Conservation (phyloP, 2,329 filamentous ascomycete species). For the Gliomastix tumulicola region DNA sequence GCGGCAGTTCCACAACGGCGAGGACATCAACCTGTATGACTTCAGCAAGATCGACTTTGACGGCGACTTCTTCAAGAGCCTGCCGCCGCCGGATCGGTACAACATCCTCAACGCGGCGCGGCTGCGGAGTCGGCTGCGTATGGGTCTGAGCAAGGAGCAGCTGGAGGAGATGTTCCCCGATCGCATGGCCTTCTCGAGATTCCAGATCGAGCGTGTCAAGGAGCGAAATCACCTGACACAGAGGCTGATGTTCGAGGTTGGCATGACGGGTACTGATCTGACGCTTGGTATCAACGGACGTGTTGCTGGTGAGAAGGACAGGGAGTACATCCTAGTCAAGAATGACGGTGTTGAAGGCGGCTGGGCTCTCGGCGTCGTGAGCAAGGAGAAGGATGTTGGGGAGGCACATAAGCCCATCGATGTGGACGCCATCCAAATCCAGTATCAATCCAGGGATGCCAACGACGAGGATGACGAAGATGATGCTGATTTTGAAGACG, state of each 20-base stretch:
- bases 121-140: conserved; percentile 77
- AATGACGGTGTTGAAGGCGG: conserved; percentile 93
- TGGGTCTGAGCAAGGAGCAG: conserved; percentile 96
- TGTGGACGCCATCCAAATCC: conserved; percentile 62
- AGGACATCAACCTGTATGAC: conserved; percentile 88
- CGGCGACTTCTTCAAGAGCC: conserved; percentile 85
- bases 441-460: conserved; percentile 48
- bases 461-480: conserved; percentile 64
- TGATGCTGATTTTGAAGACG: conserved; percentile 82
- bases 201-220: conserved; percentile 89
- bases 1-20: conserved; percentile 81
- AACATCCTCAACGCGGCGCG: conserved; percentile 95
- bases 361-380: conserved; percentile 92
- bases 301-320: conserved; percentile 77
- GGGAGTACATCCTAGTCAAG: conserved; percentile 93
- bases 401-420: conserved; percentile 86
- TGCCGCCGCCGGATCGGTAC: conserved; percentile 86
- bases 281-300: conserved; percentile 60
- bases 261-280: conserved; percentile 72
- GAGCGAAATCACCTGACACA: conserved; percentile 95
- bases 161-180: conserved; percentile 95
- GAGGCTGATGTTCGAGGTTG: conserved; percentile 86
- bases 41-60: conserved; percentile 99
- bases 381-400: conserved; percentile 72
- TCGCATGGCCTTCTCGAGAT: conserved; percentile 92